These are phyloP conservation scores for Begonia fuchsioides DNA, from an alignment of 306 rosid genomes.

Conservation along the genomic window DNA sequence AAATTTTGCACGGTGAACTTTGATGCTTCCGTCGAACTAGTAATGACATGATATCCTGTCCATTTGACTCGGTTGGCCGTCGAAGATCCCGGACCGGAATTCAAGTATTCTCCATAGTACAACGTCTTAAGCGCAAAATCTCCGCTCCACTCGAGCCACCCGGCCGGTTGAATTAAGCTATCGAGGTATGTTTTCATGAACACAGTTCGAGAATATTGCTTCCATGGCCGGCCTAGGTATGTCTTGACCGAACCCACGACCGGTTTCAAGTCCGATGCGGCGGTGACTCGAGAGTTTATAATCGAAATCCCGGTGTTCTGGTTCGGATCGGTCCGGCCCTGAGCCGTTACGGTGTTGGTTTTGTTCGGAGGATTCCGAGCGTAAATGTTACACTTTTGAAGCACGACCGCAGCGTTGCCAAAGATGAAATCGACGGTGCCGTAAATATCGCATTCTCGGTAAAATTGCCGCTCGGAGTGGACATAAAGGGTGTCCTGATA, in stretches of 20 bases:
- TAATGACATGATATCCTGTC: slow-evolving; percentile 49
- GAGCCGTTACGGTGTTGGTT: slow-evolving; percentile 51
- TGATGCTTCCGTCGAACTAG: slow-evolving; percentile 42
- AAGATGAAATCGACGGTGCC: slow-evolving; percentile 82
- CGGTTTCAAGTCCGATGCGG: slow-evolving; percentile 25
- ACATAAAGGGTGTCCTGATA: slow-evolving; percentile 74
- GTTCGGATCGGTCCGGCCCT: slow-evolving; percentile 59
- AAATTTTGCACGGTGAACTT: slow-evolving; percentile 50
- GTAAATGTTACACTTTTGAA: slow-evolving; percentile 52
- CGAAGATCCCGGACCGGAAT: slow-evolving; percentile 52
- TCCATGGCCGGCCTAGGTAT: slow-evolving; percentile 61
- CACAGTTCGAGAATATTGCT: slow-evolving; percentile 46
- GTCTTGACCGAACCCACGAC: slow-evolving; percentile 18
- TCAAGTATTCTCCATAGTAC: slow-evolving; percentile 51
- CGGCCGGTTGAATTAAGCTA: slow-evolving; percentile 43
- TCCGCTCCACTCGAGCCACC: slow-evolving; percentile 67
- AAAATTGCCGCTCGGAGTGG: slow-evolving; percentile 57
- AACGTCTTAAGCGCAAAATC: slow-evolving; percentile 49
- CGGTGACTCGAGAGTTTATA: slow-evolving; percentile 29
- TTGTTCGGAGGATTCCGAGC: slow-evolving; percentile 45
- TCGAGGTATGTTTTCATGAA: slow-evolving; percentile 46
- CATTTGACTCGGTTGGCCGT: slow-evolving; percentile 44
- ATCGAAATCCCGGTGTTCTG: slow-evolving; percentile 67
- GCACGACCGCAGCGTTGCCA: slow-evolving; percentile 66
- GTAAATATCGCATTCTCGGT: slow-evolving; percentile 55